Evolutionary conservation across 352 stramenopile species (phyloP).

Genomic region (Pythium volutum): DNA sequence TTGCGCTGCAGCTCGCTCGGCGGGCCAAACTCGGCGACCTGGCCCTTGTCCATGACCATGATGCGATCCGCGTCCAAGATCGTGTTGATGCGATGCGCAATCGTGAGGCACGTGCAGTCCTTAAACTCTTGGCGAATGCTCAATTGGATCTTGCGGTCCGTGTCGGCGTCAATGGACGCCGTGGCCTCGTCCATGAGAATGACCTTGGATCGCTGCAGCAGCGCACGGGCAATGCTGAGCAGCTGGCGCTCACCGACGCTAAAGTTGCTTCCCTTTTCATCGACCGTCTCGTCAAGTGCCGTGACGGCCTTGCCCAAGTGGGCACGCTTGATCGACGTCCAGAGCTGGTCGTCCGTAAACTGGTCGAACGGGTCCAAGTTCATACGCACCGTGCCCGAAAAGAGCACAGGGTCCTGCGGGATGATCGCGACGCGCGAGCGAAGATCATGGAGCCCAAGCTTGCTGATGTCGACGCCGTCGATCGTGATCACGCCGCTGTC

Average conservation of each 20-base stretch:
- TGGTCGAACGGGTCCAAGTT: constrained; percentile 90
- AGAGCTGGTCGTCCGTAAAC: constrained; percentile 55
- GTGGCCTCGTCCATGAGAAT: constrained; percentile 99
- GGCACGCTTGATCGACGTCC: constrained; percentile 32
- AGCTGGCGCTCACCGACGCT: constrained; percentile 93
- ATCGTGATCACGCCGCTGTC: constrained; percentile 66
- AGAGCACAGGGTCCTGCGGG: constrained; percentile 88
- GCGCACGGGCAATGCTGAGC: constrained; percentile 91
- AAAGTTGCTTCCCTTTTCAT: constrained; percentile 92
- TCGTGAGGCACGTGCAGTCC: constrained; percentile 93
- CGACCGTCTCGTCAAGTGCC: constrained; percentile 76
- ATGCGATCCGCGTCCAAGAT: constrained; percentile 97
- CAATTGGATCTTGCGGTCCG: constrained; percentile 88
- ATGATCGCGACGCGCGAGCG: constrained; percentile 42
- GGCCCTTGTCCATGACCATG: constrained; percentile 95
- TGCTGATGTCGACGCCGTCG: constrained; percentile 75
- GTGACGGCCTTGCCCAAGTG: constrained; percentile 29
- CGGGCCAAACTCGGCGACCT: constrained; percentile 88
- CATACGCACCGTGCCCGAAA: constrained; percentile 81
- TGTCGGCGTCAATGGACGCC: constrained; percentile 86
- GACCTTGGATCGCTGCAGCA: constrained; percentile 89
- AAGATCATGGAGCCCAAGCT: constrained; percentile 27
- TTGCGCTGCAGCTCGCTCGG: constrained; percentile 79
- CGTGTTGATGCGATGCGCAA: constrained; percentile 97
- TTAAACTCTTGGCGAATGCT: constrained; percentile 41